Conservation (phyloP, 306 rosid genomes). For the Quercus variabilis region DNA sequence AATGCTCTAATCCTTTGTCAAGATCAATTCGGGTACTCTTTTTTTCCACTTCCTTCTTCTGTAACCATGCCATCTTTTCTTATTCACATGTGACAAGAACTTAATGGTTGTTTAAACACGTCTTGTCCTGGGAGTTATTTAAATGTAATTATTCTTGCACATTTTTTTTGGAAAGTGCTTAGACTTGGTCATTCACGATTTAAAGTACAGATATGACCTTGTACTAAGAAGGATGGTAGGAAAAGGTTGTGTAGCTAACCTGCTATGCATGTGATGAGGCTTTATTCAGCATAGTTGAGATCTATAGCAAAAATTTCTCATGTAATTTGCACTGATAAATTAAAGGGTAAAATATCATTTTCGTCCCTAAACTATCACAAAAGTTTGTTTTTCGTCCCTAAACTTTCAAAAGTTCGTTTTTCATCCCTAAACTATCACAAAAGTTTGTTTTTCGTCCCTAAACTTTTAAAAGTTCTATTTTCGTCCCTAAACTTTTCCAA, state of each 20-base stretch:
- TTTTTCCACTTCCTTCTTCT: neutral
- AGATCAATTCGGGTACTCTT: slow-evolving; percentile 54
- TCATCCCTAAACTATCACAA: too few relatives aligned
- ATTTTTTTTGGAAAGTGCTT: neutral
- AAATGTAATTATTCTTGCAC: neutral
- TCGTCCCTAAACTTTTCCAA: too few relatives aligned
- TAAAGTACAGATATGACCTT: neutral
- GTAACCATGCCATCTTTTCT: neutral
- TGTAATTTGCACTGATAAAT: too few relatives aligned
- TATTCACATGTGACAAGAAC: neutral
- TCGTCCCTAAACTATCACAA: too few relatives aligned
- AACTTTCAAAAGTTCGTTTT: too few relatives aligned
- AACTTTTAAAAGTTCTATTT: too few relatives aligned
- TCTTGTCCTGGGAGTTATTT: neutral
- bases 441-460: too few relatives aligned
- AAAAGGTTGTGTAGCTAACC: neutral
- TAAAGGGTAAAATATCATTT: too few relatives aligned
- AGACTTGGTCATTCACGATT: neutral
- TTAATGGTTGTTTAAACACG: neutral
- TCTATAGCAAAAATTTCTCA: neutral
- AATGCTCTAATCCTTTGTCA: slow-evolving; percentile 51
- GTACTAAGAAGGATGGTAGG: neutral
- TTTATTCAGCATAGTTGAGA: neutral
- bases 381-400: too few relatives aligned
- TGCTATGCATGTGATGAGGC: neutral